phyloP scores from a whole-genome alignment of 2,329 filamentous ascomycete species.

The Nakataea oryzae region DNA sequence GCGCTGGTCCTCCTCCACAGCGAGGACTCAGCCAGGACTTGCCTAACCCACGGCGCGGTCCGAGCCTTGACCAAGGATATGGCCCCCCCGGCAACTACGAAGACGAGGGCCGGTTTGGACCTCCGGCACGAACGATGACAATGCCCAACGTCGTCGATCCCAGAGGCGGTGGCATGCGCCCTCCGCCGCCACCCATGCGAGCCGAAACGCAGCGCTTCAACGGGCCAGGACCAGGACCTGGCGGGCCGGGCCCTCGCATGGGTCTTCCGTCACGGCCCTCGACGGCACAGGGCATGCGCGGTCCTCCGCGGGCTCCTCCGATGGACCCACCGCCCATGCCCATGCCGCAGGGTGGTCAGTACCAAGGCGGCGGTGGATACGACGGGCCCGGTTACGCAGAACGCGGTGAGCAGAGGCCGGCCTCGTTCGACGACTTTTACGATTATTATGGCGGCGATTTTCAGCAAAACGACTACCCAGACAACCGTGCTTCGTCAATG shows the following conservation, averaged over 20 bases:
- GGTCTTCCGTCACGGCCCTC: constrained; percentile 41
- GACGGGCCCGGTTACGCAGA: constrained; percentile 24
- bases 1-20: constrained; percentile 14
- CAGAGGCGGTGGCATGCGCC: constrained; percentile 20
- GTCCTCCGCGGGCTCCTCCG: constrained; percentile 39
- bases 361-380: constrained; percentile 17
- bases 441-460: constrained; percentile 39
- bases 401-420: constrained; percentile 18
- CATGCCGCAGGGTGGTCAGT: constrained; percentile 17
- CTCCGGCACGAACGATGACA: constrained; percentile 49
- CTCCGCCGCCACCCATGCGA: constrained; percentile 19
- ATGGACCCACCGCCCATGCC: constrained; percentile 26
- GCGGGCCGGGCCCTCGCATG: constrained; percentile 34
- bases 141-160: constrained; percentile 43
- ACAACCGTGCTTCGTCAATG: constrained; percentile 14
- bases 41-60: constrained; percentile 12
- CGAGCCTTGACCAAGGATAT: constrained; percentile 19
- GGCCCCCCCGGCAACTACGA: constrained; percentile 19
- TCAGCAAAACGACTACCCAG: constrained; percentile 18
- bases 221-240: constrained; percentile 27
- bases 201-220: constrained; percentile 36
- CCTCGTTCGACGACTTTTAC: constrained; percentile 40
- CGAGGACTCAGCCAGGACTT: constrained; percentile 13
- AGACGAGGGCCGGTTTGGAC: constrained; percentile 31
- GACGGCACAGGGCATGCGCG: constrained; percentile 41